Evolutionary conservation across 2,329 filamentous ascomycete genomes (phyloP), one percentile per base, ranked within the genome.

Genomic region (Chrysoporthe cubensis): DNA sequence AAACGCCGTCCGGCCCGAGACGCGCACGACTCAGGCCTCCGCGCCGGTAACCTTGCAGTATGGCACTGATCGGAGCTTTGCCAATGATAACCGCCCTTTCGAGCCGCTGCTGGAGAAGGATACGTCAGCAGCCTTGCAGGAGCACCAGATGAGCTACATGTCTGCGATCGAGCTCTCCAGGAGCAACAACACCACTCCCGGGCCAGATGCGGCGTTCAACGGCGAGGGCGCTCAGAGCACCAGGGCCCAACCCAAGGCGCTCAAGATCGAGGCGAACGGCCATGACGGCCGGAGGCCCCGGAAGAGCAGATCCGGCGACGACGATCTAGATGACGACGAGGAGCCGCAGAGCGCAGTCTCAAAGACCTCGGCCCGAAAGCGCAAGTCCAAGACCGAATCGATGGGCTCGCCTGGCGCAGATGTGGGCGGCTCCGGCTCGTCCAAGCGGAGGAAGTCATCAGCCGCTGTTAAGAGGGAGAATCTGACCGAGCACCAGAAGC

Each of bases 401-500:
- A 74, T 68, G 73, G 74, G 69, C 54, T 78, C 75, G 71, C 80
- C 72, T 56, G 75, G 73, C 67, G 79, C 76, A 4, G 77, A 77
- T 34, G 76, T 74, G 63, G 80, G 80, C 50, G 66, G 71, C 1
- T 62, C 75, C 1, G 60, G 37, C 7, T 59, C 66, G 2, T 77
- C 78, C 16, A 86, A 86, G 73, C 80, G 85, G 61, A 81, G 85
- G 46, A 88, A 86, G 73, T 86, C 85, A 1, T 76, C 75, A 7
- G 71, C 71, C n/a, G 71, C 63, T n/a, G 50, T 77, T 21, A 89
- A 88, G 73, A 80, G 91, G 37, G 90, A 90, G 75, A 97, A 97
- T 73, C 88, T 96, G 4, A 87, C 89, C 0, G 91, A 95, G 72
- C 89, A 91, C 69, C 91, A 96, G 78, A 96, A 95, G 78, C 85